Conservation (phyloP, 208 protist genomes). For the Angomonas deanei region DNA sequence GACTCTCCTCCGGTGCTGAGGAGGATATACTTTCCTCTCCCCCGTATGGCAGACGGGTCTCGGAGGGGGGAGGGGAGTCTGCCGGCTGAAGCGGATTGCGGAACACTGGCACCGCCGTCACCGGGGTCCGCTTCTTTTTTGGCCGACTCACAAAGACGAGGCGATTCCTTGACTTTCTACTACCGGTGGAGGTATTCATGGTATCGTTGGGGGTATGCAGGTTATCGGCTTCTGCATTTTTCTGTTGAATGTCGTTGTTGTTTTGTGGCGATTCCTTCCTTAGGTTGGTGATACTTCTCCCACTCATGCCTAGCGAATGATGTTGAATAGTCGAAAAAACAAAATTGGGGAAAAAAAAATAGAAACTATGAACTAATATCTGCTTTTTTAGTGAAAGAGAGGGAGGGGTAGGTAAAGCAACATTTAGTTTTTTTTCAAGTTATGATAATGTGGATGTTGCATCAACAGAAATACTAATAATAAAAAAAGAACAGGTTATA, state of each 20-base stretch:
- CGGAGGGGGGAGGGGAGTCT: background rate
- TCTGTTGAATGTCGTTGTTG: background rate
- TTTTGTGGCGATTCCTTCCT: background rate
- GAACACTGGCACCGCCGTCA: too few species aligned
- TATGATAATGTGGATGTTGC: background rate
- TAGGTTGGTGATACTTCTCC: background rate
- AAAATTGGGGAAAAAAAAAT: background rate
- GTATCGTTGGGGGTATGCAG: too few species aligned
- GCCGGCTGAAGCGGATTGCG: background rate
- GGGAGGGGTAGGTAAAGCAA: background rate
- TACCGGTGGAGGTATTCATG: too few species aligned
- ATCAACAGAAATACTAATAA: background rate
- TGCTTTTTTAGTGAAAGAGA: background rate
- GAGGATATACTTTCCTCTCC: too few species aligned
- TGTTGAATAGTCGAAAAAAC: background rate
- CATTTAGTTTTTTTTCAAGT: background rate
- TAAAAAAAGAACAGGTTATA: too few species aligned
- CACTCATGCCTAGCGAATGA: background rate
- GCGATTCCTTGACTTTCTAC: too few species aligned
- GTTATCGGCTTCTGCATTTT: too few species aligned
- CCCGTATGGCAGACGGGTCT: background rate
- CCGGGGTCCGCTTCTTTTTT: too few species aligned
- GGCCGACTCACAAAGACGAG: too few species aligned
- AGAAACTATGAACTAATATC: conserved; percentile 4
- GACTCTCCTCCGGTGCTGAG: too few species aligned